phyloP scores from a whole-genome alignment of 768 basidiomycete genomes.

The Chalciporus pseudorubinellus region DNA sequence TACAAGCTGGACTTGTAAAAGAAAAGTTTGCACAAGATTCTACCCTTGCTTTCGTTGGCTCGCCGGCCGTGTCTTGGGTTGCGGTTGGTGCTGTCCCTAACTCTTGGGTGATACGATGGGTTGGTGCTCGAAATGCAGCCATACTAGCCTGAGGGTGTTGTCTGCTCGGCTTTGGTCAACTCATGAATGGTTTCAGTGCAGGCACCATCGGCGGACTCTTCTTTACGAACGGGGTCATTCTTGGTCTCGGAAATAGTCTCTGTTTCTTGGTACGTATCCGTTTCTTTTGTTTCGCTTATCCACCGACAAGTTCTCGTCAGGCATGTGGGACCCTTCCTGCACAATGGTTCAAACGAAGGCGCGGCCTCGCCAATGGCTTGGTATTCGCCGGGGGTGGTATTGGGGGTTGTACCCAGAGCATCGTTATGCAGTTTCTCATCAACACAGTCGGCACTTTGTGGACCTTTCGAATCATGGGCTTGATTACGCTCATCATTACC shows the following conservation, averaged over 20 bases:
- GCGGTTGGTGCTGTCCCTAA: slow-evolving; percentile 30
- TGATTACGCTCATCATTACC: slow-evolving; percentile 23
- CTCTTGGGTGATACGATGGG: slow-evolving; percentile 28
- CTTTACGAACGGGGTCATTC: slow-evolving; percentile 30
- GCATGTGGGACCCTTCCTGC: slow-evolving; percentile 34
- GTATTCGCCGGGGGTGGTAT: slow-evolving; percentile 33
- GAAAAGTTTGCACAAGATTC: slow-evolving; percentile 24
- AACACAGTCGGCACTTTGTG: slow-evolving; percentile 27
- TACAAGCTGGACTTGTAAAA: slow-evolving; percentile 30
- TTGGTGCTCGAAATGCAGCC: slow-evolving; percentile 30
- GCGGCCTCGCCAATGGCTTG: slow-evolving; percentile 35
- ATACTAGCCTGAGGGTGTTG: slow-evolving; percentile 28
- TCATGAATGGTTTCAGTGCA: slow-evolving; percentile 26
- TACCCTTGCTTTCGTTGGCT: slow-evolving; percentile 33
- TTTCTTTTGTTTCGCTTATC: background rate
- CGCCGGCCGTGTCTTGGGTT: slow-evolving; percentile 28
- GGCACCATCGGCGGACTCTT: slow-evolving; percentile 24
- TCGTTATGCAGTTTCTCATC: slow-evolving; percentile 28
- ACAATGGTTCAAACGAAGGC: slow-evolving; percentile 34
- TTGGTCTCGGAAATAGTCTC: slow-evolving; percentile 29
- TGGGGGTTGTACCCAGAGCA: slow-evolving; percentile 32
- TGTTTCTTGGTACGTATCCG: slow-evolving; percentile 21
- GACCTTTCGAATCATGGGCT: slow-evolving; percentile 34
- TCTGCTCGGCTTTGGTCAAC: slow-evolving; percentile 28
- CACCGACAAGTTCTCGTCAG: slow-evolving; percentile 3